Base-by-base conservation (phyloP, 2,329 filamentous ascomycete species). In the Lachnellula suecica region DNA sequence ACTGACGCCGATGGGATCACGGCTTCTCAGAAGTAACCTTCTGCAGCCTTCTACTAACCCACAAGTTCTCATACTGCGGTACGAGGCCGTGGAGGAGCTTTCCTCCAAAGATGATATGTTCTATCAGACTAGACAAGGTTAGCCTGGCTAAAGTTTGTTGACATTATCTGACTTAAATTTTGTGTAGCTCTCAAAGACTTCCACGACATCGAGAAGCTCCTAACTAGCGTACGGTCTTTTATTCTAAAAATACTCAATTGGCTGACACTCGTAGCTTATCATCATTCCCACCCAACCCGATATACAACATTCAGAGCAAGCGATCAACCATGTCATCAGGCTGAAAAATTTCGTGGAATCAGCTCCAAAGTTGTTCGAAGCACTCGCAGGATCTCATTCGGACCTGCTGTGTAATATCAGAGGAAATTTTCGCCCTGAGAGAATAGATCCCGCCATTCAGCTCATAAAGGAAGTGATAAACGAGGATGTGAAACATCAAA, bases 101-200 rank as follows among this genome's bases (percentile, higher is more conserved):
- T 85, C 85, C 1, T 82, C 79, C 1, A 91, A 89, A 48, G 90
- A 96, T 65, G 88, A 92, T 40, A 88, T 96, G 79, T 96, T 97
- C 70, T 83, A 82, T 45, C 82, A 85, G 44, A 80, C 89, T 24
- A 84, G 91, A 47, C 79, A 87, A 71, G 83, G 89, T 86, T 59
- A 25, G 13, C 23, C 9, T 37, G 19, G 8, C n/a, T 13, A 13
- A 38, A 25, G 13, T 8, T 7, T 29, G 23, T 15, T 44, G 2
- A 2, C 37, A 40, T 24, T 38, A 43, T 19, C 27, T 38, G 27
- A 27, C 11, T 43, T 48, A 31, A 24, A 4, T 2, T 10, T 24
- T 11, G 2, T 11, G 9, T 50, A 87, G 89, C 85, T 13, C 72
- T 96, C 7, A 91, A 89, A 61, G 75, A 77, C 0, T 90, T 94